A percentile compares a stretch with the other conserved stretches of the same genome.
Conservation (phyloP, 2,329 filamentous ascomycete species). For the Nemania bipapillata region DNA sequence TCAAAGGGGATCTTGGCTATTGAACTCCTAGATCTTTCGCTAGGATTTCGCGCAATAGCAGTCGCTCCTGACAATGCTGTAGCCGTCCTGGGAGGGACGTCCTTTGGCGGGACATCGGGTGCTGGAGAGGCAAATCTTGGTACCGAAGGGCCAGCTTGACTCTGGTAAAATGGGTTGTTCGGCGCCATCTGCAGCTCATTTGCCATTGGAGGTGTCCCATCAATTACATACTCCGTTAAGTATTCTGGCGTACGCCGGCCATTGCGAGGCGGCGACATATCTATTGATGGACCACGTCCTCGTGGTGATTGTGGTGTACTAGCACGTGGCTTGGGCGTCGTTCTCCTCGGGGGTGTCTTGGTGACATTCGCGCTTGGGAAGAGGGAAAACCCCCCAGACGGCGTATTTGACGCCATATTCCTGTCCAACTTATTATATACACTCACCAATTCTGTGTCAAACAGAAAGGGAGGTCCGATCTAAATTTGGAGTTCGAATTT, state of each 20-base stretch:
- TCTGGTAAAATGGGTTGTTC: constrained; percentile 49
- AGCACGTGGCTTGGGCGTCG: constrained; percentile 52
- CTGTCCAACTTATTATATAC: constrained; percentile 26
- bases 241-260: constrained; percentile 46
- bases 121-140: constrained; percentile 51
- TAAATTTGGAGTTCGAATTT: constrained; percentile 18
- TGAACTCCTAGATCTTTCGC: constrained; percentile 64
- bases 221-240: constrained; percentile 48
- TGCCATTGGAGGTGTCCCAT: constrained; percentile 44
- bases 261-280: constrained; percentile 49
- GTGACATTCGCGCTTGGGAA: constrained; percentile 63
- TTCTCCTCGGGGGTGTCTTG: constrained; percentile 58
- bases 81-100: constrained; percentile 60
- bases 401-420: constrained; percentile 45
- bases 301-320: constrained; percentile 46
- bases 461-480: constrained; percentile 23
- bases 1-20: constrained; percentile 66
- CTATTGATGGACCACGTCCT: constrained; percentile 45
- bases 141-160: constrained; percentile 44
- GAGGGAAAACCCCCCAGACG: constrained; percentile 65
- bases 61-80: constrained; percentile 64
- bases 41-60: constrained; percentile 62
- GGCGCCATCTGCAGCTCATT: constrained; percentile 37
- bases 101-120: constrained; percentile 52
- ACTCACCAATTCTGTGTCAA: constrained; percentile 18